Evolutionary conservation across 2,329 filamentous ascomycete genomes (phyloP).

Genomic region (Fusarium tricinctum): DNA sequence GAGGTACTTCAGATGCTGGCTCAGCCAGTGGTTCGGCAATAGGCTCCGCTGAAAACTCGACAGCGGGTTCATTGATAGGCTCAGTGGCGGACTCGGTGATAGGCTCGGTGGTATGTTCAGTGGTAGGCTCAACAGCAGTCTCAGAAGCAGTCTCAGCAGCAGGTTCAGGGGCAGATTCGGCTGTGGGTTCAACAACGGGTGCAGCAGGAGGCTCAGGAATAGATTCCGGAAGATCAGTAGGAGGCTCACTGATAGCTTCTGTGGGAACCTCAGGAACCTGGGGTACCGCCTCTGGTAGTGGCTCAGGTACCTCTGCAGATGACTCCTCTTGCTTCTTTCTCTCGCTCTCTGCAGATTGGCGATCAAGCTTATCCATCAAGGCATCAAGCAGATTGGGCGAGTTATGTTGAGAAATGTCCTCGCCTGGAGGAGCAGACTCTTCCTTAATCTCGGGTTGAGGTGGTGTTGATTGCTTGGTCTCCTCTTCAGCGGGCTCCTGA

Average conservation of each 20-base stretch:
- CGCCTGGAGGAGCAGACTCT: slow-evolving; percentile 52
- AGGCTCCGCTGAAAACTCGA: background rate
- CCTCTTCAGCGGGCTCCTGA: slow-evolving; percentile 32
- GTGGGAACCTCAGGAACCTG: slow-evolving; percentile 28
- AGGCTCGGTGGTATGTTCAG: background rate
- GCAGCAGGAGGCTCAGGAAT: background rate
- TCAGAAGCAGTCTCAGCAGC: background rate
- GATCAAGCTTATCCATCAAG: slow-evolving; percentile 62
- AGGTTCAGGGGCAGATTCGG: background rate
- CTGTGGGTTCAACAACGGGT: slow-evolving; percentile 3
- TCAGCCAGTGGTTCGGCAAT: slow-evolving; percentile 8
- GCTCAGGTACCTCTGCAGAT: background rate
- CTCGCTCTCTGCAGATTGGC: slow-evolving; percentile 50
- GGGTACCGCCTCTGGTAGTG: slow-evolving; percentile 18
- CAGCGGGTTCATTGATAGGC: no score
- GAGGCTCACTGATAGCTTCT: slow-evolving; percentile 6
- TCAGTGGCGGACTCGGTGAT: background rate
- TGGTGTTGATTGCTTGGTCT: slow-evolving; percentile 43
- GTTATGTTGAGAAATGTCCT: slow-evolving; percentile 31
- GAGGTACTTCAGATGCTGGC: slow-evolving; percentile 4
- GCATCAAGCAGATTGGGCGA: slow-evolving; percentile 60
- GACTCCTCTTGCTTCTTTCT: slow-evolving; percentile 9
- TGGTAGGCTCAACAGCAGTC: background rate
- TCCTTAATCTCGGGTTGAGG: slow-evolving; percentile 23
- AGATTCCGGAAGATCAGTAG: slow-evolving; percentile 5